These are phyloP conservation scores for Staphylotrichum tortipilum DNA, from an alignment of 495 filamentous ascomycete genomes.

Conservation along the genomic window DNA sequence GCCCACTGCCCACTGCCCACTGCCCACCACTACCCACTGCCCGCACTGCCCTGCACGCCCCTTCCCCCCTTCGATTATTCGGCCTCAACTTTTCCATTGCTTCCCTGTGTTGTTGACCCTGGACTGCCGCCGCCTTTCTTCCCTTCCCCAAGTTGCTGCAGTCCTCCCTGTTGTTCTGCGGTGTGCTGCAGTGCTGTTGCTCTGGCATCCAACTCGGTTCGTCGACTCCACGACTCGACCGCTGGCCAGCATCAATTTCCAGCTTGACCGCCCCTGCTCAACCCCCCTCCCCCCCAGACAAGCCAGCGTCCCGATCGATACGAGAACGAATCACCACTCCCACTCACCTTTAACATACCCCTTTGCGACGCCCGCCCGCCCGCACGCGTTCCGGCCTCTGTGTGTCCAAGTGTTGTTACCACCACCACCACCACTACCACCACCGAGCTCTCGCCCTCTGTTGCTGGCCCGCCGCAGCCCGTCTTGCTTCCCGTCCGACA, in stretches of 20 bases:
- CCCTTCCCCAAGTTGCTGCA: too few relatives aligned
- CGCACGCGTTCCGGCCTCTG: slow-evolving; percentile 3
- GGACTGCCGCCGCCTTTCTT: slow-evolving; percentile 1
- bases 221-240: too few relatives aligned
- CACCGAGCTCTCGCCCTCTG: neutral
- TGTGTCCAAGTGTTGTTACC: neutral
- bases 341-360: too few relatives aligned
- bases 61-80: too few relatives aligned
- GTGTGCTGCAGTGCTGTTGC: neutral
- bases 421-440: too few relatives aligned
- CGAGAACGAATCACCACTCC: too few relatives aligned
- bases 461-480: neutral
- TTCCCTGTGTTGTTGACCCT: too few relatives aligned
- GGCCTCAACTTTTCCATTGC: too few relatives aligned
- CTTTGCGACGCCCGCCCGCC: neutral
- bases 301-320: slow-evolving; percentile 1
- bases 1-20: too few relatives aligned
- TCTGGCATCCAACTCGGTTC: slow-evolving; percentile 6
- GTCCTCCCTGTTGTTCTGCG: too few relatives aligned
- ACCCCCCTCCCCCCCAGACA: neutral
- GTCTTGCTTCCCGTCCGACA: neutral
- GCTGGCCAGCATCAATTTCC: slow-evolving; percentile 7
- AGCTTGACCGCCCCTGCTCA: neutral
- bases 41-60: too few relatives aligned
- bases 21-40: too few relatives aligned